phyloP scores from a whole-genome alignment of 1,284 basidiomycete genomes.

The Porogramme epimiltina region DNA sequence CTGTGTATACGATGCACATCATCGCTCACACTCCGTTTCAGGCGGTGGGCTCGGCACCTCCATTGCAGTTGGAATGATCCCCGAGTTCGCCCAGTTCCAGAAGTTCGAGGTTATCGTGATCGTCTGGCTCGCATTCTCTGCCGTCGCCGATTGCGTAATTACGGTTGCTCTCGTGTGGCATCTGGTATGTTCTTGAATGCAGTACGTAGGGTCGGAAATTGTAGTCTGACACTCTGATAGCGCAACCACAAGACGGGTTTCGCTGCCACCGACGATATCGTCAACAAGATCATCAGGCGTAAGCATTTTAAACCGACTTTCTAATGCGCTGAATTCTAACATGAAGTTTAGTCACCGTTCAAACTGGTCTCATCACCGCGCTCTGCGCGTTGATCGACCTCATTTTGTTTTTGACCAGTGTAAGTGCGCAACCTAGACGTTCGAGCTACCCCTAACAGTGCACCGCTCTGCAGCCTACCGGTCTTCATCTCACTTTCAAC shows the following conservation, averaged over 20 bases:
- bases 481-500: constrained; percentile 35
- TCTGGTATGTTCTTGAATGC: constrained; percentile 19
- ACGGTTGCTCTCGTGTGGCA: constrained; percentile 35
- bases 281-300: constrained; percentile 47
- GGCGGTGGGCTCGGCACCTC: constrained; percentile 37
- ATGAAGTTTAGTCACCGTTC: constrained; percentile 33
- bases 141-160: constrained; percentile 34
- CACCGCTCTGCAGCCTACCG: constrained; percentile 26
- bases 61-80: constrained; percentile 37
- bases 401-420: constrained; percentile 32
- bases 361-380: constrained; percentile 37
- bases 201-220: not conserved
- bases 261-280: constrained; percentile 35
- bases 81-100: constrained; percentile 37
- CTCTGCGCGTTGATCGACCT: constrained; percentile 35
- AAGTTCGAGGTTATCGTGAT: constrained; percentile 39
- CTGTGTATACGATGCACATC: not conserved
- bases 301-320: constrained; percentile 14
- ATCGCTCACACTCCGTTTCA: no score
- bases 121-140: constrained; percentile 37
- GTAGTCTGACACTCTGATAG: constrained; percentile 23
- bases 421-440: constrained; percentile 17
- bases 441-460: no score
- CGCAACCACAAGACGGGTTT: constrained; percentile 42
- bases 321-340: not conserved